Base-by-base conservation (phyloP, 73 alveolate genomes). In the Paramecium octaurelia region DNA sequence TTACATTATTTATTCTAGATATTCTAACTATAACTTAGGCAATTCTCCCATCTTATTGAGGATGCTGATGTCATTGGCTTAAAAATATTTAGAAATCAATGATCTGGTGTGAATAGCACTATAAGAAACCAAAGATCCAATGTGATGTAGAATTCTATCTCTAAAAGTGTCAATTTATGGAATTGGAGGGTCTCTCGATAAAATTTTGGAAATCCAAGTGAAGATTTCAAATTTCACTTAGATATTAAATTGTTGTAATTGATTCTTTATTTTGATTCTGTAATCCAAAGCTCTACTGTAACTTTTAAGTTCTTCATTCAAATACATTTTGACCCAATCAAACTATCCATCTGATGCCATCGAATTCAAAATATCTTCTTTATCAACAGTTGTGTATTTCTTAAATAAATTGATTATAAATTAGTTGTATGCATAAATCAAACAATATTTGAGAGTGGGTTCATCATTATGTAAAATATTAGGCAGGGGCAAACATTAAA, bases 331-430 rank as follows among this genome's bases (percentile, higher is more conserved):
- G 8, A 80, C 70, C 43, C 43, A 80, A 80, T 40, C 75, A 80
- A 80, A 80, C 9, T 80, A 34, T 44, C 91, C 91, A 42, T 80
- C 46, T n/a, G 46, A 59, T n/a, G 91, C 46, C 70, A 44, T 80
- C 12, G 57, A 73, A 29, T 31, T 35, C 35, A 73, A 21, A 73
- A 73, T 20, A 73, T 73, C 87, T 46, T 44, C 75, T 46, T 80
- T 48, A 42, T 80, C 91, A 31, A 80, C 24, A 24, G 35, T 3
- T 24, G 48, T 21, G 14, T 44, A 42, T 48, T 80, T 80, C 44
- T 80, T 48, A 16, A 46, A 40, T 48, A 80, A 46, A 44, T 46
- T 24, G 8, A 80, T 80, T 42, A 80, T 43, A 31, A 80, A 42
- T 44, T 80, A 80, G 20, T 80, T 80, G n/a, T 80, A 80, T 18